Evolutionary conservation across 2,329 filamentous ascomycete species (phyloP).

Genomic region (Fusarium sp.): DNA sequence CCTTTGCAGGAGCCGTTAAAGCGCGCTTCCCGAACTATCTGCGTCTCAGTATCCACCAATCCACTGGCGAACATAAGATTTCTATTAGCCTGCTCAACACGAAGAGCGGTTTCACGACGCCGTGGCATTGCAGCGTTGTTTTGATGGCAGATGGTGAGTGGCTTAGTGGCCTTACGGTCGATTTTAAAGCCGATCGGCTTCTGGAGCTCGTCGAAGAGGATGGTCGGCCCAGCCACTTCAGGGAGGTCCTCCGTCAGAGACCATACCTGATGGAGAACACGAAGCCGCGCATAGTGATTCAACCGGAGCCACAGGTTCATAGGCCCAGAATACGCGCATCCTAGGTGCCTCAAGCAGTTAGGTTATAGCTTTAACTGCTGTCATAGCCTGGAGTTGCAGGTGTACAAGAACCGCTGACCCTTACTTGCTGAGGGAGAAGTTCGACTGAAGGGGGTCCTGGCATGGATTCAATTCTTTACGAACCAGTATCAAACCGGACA

Average conservation of each 20-base stretch:
- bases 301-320: background rate
- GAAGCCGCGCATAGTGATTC: background rate
- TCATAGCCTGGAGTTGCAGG: background rate
- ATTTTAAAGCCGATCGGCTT: background rate
- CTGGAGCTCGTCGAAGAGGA: background rate
- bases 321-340: background rate
- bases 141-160: conserved; percentile 2
- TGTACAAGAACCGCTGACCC: background rate
- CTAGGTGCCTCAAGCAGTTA: background rate
- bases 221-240: background rate
- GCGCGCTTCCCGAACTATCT: conserved; percentile 39
- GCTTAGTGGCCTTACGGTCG: background rate
- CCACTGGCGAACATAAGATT: conserved; percentile 38
- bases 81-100: conserved; percentile 45
- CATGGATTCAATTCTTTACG: too few species aligned
- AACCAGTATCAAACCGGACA: background rate
- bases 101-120: conserved; percentile 44
- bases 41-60: conserved; percentile 45
- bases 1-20: conserved; percentile 43
- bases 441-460: background rate
- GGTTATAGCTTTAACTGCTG: background rate
- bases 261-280: background rate
- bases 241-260: background rate
- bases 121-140: conserved; percentile 43
- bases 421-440: background rate